phyloP scores from a whole-genome alignment of 768 basidiomycete species.

The Boletus huronensis region DNA sequence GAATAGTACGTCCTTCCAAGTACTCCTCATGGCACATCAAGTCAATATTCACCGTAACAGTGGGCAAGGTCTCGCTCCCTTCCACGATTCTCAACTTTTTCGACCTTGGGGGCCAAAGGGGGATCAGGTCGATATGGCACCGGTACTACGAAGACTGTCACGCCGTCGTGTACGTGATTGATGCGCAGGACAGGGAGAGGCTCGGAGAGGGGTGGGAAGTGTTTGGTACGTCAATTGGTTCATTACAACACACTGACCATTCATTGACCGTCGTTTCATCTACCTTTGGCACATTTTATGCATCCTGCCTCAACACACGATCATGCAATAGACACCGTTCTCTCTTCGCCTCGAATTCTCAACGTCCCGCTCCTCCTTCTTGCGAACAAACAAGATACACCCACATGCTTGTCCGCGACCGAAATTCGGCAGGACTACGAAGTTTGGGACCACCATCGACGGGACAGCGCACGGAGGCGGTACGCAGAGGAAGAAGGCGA shows the following conservation, averaged over 20 bases:
- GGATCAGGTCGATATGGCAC: constrained; percentile 93
- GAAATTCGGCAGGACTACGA: constrained; percentile 90
- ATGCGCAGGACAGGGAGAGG: constrained; percentile 86
- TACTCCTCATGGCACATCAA: background rate
- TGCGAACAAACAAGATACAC: constrained; percentile 94
- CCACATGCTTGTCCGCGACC: constrained; percentile 75
- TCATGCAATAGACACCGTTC: constrained; percentile 60
- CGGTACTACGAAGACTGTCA: constrained; percentile 96
- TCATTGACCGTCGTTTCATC: background rate
- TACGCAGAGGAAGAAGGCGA: constrained; percentile 47
- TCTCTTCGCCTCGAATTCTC: constrained; percentile 86
- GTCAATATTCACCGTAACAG: constrained; percentile 37
- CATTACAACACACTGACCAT: no score
- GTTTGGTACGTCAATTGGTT: constrained; percentile 66
- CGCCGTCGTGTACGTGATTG: constrained; percentile 93
- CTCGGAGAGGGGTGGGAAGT: constrained; percentile 95
- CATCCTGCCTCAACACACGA: background rate
- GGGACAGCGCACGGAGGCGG: constrained; percentile 60
- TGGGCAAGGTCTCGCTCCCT: constrained; percentile 89
- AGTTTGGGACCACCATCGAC: constrained; percentile 76
- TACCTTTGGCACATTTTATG: background rate
- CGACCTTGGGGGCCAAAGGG: constrained; percentile 93
- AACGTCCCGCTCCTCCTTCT: constrained; percentile 87
- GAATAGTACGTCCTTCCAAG: constrained; percentile 67
- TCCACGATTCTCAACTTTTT: constrained; percentile 95